phyloP scores from a whole-genome alignment of 2,329 filamentous ascomycete genomes.

The Ascocoryne sarcoides region DNA sequence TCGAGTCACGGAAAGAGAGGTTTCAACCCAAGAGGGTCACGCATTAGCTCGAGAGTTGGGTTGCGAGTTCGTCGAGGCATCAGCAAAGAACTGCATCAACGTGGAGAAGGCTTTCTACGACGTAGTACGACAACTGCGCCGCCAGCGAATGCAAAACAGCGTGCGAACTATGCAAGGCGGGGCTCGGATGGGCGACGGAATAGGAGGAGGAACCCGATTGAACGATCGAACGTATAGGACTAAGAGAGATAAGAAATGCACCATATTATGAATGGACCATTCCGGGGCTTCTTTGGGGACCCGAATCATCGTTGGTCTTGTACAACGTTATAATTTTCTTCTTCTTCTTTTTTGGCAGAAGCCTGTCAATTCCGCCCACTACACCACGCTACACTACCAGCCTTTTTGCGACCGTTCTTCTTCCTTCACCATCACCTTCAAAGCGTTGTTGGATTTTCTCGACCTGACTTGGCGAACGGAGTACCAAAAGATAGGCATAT shows the following conservation, averaged over 20 bases:
- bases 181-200: slow-evolving; percentile 15
- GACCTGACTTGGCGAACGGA: slow-evolving; percentile 26
- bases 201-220: slow-evolving; percentile 20
- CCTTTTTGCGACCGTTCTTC: slow-evolving; percentile 7
- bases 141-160: slow-evolving; percentile 54
- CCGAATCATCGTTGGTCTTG: slow-evolving; percentile 7
- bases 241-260: slow-evolving; percentile 21
- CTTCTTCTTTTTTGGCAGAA: slow-evolving; percentile 15
- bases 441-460: slow-evolving; percentile 20
- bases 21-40: slow-evolving; percentile 92
- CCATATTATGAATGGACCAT: slow-evolving; percentile 25
- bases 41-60: slow-evolving; percentile 84
- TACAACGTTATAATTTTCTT: too few relatives aligned
- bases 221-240: slow-evolving; percentile 22
- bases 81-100: slow-evolving; percentile 96
- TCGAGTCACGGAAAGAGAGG: slow-evolving; percentile 88
- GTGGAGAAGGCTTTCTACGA: slow-evolving; percentile 98
- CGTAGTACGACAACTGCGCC: slow-evolving; percentile 81
- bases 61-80: slow-evolving; percentile 95
- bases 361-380: slow-evolving; percentile 2
- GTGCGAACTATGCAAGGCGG: slow-evolving; percentile 14
- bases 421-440: slow-evolving; percentile 11
- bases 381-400: slow-evolving; percentile 1
- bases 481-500: slow-evolving; percentile 28
- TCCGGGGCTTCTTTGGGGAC: background rate